These are phyloP conservation scores for Stropharia rugosoannulata DNA, from an alignment of 768 basidiomycete species.

Conservation along the genomic window DNA sequence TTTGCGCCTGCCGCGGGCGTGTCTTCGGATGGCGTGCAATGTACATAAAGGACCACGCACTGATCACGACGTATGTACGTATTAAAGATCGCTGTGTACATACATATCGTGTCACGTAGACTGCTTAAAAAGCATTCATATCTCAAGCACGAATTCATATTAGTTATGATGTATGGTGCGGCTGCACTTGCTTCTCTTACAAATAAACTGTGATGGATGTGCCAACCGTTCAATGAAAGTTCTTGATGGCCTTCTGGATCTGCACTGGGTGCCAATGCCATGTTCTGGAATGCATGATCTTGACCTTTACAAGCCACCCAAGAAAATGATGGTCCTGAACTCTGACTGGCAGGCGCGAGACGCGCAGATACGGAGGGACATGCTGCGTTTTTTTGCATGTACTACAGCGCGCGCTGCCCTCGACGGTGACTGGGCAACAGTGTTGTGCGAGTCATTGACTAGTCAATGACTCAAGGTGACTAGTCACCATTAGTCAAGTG, in stretches of 20 bases:
- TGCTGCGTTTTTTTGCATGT: no score
- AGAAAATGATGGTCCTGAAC: neutral
- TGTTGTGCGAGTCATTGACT: no score
- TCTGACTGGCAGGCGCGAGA: no score
- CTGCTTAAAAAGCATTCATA: constrained; percentile 4
- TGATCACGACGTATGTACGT: neutral
- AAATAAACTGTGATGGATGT: neutral
- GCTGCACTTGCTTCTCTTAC: neutral
- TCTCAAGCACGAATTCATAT: neutral
- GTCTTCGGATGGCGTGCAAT: constrained; percentile 8
- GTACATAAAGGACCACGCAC: neutral
- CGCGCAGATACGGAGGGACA: no score
- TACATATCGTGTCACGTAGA: neutral
- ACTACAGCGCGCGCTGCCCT: no score
- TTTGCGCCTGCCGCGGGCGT: constrained; percentile 44
- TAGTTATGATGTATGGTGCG: no score
- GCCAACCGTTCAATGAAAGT: neutral
- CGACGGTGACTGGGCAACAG: no score
- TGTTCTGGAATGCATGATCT: neutral
- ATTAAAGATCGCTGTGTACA: neutral
- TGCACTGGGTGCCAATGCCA: neutral
- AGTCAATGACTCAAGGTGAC: no score
- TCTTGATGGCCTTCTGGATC: constrained; percentile 1
- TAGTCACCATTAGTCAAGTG: no score
- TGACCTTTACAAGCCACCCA: neutral